A percentile compares a stretch with the other conserved stretches of the same genome.
phyloP scores from a whole-genome alignment of 441 rosid species.

The Pelargonium myrrhifolium region DNA sequence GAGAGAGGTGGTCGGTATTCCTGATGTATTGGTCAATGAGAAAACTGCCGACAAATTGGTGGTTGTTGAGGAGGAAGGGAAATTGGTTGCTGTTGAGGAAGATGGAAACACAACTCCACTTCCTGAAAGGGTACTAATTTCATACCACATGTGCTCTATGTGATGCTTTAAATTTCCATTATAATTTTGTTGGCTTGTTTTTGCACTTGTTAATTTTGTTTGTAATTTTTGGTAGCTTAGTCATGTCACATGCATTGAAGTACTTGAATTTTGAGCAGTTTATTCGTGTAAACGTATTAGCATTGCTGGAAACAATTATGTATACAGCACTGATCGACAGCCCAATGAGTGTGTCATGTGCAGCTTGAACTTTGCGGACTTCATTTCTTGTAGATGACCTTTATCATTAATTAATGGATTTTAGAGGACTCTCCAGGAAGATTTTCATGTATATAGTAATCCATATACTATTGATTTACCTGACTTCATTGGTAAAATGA shows the following conservation, averaged over 20 bases:
- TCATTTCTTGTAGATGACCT: no score
- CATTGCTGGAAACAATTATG: no score
- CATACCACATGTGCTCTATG: slow-evolving; percentile 3
- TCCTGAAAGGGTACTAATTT: slow-evolving; percentile 70
- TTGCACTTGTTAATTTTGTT: neutral
- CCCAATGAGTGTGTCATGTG: no score
- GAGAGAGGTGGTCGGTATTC: slow-evolving; percentile 19
- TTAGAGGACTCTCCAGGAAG: no score
- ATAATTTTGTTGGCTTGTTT: neutral
- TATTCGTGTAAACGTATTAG: no score
- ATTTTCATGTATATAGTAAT: no score
- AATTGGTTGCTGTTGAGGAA: neutral
- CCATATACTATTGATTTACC: no score
- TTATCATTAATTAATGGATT: no score
- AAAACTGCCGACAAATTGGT: slow-evolving; percentile 50
- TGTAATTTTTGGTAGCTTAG: neutral
- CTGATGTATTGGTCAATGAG: slow-evolving; percentile 12
- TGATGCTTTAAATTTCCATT: slow-evolving; percentile 1
- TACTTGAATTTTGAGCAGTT: no score
- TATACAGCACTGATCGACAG: no score
- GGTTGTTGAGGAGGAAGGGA: slow-evolving; percentile 14
- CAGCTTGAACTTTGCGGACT: no score
- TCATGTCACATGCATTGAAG: neutral
- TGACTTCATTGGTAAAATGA: no score
- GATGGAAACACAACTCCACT: slow-evolving; percentile 54